Evolutionary conservation across 495 filamentous ascomycete genomes (phyloP).

Genomic region (Aspergillus nidulans): DNA sequence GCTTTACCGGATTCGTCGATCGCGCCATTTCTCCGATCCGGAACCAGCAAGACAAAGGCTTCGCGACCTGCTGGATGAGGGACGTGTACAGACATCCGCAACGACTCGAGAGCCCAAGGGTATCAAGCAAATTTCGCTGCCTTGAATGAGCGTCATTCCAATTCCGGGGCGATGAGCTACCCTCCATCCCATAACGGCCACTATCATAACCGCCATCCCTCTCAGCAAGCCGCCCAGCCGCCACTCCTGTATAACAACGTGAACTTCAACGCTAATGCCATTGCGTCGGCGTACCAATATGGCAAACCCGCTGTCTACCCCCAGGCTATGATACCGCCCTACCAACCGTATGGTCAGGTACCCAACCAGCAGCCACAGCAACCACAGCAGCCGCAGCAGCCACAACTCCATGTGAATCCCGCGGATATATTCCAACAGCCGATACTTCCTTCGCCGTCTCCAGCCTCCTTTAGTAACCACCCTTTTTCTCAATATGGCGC

Average conservation of each 20-base stretch:
- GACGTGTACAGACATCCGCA: slow-evolving; percentile 1
- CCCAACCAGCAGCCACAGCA: slow-evolving; percentile 23
- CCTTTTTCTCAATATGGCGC: slow-evolving; percentile 26
- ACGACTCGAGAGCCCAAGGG: slow-evolving; percentile 7
- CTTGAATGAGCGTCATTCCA: slow-evolving; percentile 21
- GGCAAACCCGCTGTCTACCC: slow-evolving; percentile 36
- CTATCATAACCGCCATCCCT: slow-evolving; percentile 27
- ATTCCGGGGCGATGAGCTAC: slow-evolving; percentile 46
- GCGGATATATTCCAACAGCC: slow-evolving; percentile 38
- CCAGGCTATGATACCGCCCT: slow-evolving; percentile 34
- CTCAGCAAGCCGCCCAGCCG: slow-evolving; percentile 26
- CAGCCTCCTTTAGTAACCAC: slow-evolving; percentile 23
- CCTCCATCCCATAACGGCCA: slow-evolving; percentile 44
- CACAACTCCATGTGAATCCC: slow-evolving; percentile 37
- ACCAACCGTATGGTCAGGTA: slow-evolving; percentile 29
- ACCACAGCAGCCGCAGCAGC: slow-evolving; percentile 23
- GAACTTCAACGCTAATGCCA: slow-evolving; percentile 29
- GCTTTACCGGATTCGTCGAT: slow-evolving; percentile 5
- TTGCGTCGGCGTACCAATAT: slow-evolving; percentile 36
- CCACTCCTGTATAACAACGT: slow-evolving; percentile 40
- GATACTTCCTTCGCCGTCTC: slow-evolving; percentile 28
- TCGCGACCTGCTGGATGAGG: slow-evolving; percentile 1
- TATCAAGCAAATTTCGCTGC: slow-evolving; percentile 15
- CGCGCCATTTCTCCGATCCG: slow-evolving; percentile 39
- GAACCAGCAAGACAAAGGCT: slow-evolving; percentile 22